Percentiles rank a stretch among this genome's conserved stretches.
These are phyloP conservation scores for Erythrobasidium hasegawianum DNA, from an alignment of 1,284 basidiomycete species.

Conservation along the genomic window DNA sequence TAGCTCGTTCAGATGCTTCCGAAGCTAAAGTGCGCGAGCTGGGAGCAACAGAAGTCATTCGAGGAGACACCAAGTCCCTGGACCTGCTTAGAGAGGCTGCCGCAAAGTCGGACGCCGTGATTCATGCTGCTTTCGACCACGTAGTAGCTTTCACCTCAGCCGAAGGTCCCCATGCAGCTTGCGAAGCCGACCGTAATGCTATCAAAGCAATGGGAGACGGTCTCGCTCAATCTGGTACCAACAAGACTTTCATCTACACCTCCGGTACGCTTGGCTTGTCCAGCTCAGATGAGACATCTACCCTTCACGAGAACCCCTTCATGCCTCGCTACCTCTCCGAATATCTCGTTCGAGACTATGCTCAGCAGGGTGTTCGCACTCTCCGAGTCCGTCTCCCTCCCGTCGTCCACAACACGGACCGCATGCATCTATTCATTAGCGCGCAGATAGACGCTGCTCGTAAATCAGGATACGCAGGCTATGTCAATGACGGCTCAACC, in stretches of 20 bases:
- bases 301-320: background rate
- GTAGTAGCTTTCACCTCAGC: background rate
- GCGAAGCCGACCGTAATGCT: background rate
- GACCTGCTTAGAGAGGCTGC: background rate
- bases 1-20: too few relatives aligned
- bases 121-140: conserved; percentile 2
- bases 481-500: conserved; percentile 37
- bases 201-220: conserved; percentile 1
- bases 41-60: background rate
- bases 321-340: conserved; percentile 2
- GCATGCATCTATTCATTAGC: conserved; percentile 35
- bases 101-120: background rate
- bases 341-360: background rate
- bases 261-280: background rate
- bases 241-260: background rate
- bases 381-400: background rate
- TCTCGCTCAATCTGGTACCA: background rate
- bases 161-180: background rate
- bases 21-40: too few relatives aligned
- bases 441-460: conserved; percentile 33
- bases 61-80: background rate
- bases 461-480: conserved; percentile 35
- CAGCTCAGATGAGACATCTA: background rate
- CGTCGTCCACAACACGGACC: background rate
- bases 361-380: background rate